Evolutionary conservation across 495 filamentous ascomycete genomes (phyloP).

Genomic region (Neurospora discreta): DNA sequence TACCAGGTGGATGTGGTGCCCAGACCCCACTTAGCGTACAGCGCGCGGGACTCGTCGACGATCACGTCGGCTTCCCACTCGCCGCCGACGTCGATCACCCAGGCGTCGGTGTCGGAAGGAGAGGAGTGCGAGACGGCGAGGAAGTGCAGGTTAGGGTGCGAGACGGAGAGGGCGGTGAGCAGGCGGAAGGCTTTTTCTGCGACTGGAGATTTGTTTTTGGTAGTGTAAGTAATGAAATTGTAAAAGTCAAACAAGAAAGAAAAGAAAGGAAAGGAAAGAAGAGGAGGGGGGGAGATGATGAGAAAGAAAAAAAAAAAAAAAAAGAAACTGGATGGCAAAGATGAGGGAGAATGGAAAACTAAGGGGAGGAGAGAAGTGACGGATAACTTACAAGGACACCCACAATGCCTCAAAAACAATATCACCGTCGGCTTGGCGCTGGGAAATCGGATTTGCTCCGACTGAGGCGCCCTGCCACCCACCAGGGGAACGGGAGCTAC

Average conservation of each 20-base stretch:
- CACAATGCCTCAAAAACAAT: slow-evolving; percentile 50
- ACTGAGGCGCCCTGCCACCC: slow-evolving; percentile 37
- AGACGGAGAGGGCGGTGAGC: slow-evolving; percentile 32
- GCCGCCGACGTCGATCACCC: slow-evolving; percentile 42
- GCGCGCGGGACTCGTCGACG: slow-evolving; percentile 38
- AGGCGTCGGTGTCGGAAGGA: slow-evolving; percentile 37
- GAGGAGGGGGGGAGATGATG: background rate
- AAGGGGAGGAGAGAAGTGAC: background rate
- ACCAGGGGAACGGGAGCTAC: slow-evolving; percentile 29
- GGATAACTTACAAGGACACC: slow-evolving; percentile 44
- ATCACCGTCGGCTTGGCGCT: slow-evolving; percentile 38
- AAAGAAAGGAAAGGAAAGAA: background rate
- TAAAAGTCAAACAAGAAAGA: too few species aligned
- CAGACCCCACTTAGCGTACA: slow-evolving; percentile 46
- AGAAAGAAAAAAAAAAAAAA: slow-evolving; percentile 1
- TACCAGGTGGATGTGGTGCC: slow-evolving; percentile 42
- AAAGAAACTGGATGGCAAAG: too few species aligned
- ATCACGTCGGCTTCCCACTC: slow-evolving; percentile 41
- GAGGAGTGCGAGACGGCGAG: slow-evolving; percentile 48
- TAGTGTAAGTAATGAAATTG: background rate
- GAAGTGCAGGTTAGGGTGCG: slow-evolving; percentile 40
- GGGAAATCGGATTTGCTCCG: slow-evolving; percentile 32
- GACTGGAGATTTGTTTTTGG: slow-evolving; percentile 20
- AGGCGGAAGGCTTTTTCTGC: slow-evolving; percentile 48
- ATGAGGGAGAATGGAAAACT: background rate